Base-by-base conservation (phyloP, 2,329 filamentous ascomycete genomes). In the Dothideomycetes sp. region DNA sequence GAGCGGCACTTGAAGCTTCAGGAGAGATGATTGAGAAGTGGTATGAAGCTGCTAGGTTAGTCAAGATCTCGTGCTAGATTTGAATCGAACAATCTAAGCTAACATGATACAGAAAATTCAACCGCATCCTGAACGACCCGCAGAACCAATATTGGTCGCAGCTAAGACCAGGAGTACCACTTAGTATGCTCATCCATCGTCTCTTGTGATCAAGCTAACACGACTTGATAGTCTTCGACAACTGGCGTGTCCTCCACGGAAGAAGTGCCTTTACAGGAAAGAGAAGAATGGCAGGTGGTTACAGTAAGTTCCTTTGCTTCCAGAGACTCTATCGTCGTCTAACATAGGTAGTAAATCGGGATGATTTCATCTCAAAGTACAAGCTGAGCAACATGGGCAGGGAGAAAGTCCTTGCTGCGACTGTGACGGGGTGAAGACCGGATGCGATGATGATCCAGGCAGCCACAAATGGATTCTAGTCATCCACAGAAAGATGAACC, bases 191-290 rank as follows among this genome's bases (percentile, higher is more conserved):
- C 22, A 8, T 6, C 15, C 13, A 13, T 17, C 20, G 15, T 20
- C 10, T 4, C 19, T 13, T 18, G 15, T 7, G 6, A 11, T 5
- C 25, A 2, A 20, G 41, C 47, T 47, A 19, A 49, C 15, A 22
- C 23, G 2, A 4, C 33, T 29, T 5, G 33, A 9, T 51, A 84
- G 83, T 96, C 33, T 95, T 98, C 60, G 85, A 98, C 58, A 96
- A 98, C 56, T 95, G 89, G 87, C 75, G 91, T 45, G 82, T 95
- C 23, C 65, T 96, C 51, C 91, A 98, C 61, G 91, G 89, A 1
- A 71, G 91, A 51, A 79, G 79, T 37, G 76, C 76, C 0, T 98
- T 96, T 55, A 82, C 79, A 5, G 91, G 91, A 1, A 78, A 82
- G 55, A 71, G 91, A 50, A 78, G 88, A 50, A 84, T 98, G 55